Percentiles rank a stretch among this genome's conserved stretches.
Evolutionary conservation across 1,284 basidiomycete genomes (phyloP).

Genomic region (Grifola frondosa): DNA sequence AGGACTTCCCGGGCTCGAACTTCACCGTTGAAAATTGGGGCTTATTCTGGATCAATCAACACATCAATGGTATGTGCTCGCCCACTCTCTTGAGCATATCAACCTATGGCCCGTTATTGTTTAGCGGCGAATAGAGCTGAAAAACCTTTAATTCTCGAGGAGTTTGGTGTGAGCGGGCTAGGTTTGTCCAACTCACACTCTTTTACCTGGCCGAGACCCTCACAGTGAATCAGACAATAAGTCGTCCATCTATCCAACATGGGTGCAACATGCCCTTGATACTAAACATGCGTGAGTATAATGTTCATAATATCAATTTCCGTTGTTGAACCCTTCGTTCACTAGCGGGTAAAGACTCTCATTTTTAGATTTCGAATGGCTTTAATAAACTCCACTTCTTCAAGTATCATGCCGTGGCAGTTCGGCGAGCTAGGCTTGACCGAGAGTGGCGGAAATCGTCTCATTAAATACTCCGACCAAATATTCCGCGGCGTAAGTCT

Average conservation of each 20-base stretch:
- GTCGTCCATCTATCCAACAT: constrained; percentile 47
- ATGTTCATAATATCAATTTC: neutral
- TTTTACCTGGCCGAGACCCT: neutral
- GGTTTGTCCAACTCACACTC: constrained; percentile 27
- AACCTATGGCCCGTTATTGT: neutral
- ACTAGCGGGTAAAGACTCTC: constrained; percentile 16
- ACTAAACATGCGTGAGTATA: constrained; percentile 49
- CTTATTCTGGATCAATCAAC: constrained; percentile 51
- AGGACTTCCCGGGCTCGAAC: constrained; percentile 52
- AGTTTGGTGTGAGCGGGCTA: constrained; percentile 49
- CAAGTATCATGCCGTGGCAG: constrained; percentile 60
- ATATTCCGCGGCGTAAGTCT: constrained; percentile 44
- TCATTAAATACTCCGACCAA: constrained; percentile 55
- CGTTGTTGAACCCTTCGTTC: neutral
- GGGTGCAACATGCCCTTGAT: constrained; percentile 49
- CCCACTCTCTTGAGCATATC: neutral
- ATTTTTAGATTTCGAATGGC: too few species aligned
- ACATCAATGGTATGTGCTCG: constrained; percentile 38
- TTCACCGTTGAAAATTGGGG: constrained; percentile 52
- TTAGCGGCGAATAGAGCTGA: constrained; percentile 47
- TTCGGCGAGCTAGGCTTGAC: constrained; percentile 50
- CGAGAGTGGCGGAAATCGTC: constrained; percentile 50
- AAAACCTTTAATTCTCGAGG: constrained; percentile 56
- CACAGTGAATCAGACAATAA: constrained; percentile 43
- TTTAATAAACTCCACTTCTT: neutral